Evolutionary conservation across 2,329 filamentous ascomycete genomes (phyloP), one percentile per base, ranked within the genome.

Genomic region (Aspergillus pseudoterreus): DNA sequence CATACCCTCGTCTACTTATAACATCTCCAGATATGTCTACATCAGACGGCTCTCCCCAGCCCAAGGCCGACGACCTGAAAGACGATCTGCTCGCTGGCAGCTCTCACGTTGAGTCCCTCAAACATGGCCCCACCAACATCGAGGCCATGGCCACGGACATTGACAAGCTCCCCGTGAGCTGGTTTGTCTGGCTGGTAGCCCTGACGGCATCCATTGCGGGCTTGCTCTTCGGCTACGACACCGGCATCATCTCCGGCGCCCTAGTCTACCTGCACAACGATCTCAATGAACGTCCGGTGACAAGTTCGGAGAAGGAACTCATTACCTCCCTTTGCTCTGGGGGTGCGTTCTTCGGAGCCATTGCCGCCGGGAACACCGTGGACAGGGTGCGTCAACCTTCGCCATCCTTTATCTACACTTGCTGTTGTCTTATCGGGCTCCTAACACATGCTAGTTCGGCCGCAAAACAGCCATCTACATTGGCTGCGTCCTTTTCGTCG

Each of bases 281-380:
- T 46, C 71, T 80, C 8, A 70, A 71, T 24, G 66, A 71, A 30
- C 65, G 64, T 6, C 57, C 59, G 2, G 62, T 78, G 4, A 66
- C 57, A 22, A 69, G 73, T 4, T 70, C 66, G 3, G 76, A 81
- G 53, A 74, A 78, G 55, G 77, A 81, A 56, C 65, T 81, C 24
- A 72, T 81, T 33, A 81, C 78, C 1, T 79, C 78, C 0, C 70
- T 81, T 15, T 78, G 74, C 17, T 78, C 74, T 6, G 78, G 73
- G 30, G 78, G 73, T 35, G 75, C 76, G 2, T 72, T 79, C 43
- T 58, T 78, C 11, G 75, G 75, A 8, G 71, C 74, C 49, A 66
- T 74, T 24, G 59, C 68, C 47, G 70, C 69, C 14, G 70, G 70
- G 22, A 55, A 63, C 17, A 67, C 63, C 0, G 71, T 72, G 4